Conservation (phyloP, 1,284 basidiomycete genomes). For the Apiotrichum mycotoxinovorans region DNA sequence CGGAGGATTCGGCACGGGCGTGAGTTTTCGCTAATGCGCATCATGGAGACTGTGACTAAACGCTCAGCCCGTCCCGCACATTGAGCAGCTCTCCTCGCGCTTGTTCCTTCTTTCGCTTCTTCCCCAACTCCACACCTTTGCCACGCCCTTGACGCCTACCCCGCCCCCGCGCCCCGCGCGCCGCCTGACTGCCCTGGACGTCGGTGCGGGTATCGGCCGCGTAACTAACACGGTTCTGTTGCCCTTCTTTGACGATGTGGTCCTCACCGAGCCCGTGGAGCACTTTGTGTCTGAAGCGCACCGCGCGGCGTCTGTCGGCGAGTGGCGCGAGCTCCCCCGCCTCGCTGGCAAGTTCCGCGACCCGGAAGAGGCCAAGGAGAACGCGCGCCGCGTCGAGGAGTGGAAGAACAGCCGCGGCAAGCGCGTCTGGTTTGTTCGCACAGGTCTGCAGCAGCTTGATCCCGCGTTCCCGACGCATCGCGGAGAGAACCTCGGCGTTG, state of each 20-base stretch:
- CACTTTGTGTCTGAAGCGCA: slow-evolving; percentile 71
- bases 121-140: slow-evolving; percentile 70
- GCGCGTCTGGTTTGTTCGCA: slow-evolving; percentile 75
- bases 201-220: slow-evolving; percentile 81
- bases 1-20: slow-evolving; percentile 51
- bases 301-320: slow-evolving; percentile 49
- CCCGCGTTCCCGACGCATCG: slow-evolving; percentile 54
- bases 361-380: slow-evolving; percentile 23
- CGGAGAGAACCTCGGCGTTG: slow-evolving; percentile 32
- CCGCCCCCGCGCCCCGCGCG: slow-evolving; percentile 30
- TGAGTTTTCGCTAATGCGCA: slow-evolving; percentile 20
- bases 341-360: slow-evolving; percentile 15
- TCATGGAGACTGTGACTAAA: not conserved
- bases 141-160: slow-evolving; percentile 59
- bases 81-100: slow-evolving; percentile 82
- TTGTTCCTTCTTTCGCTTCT: slow-evolving; percentile 75
- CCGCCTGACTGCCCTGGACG: slow-evolving; percentile 73
- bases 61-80: slow-evolving; percentile 70
- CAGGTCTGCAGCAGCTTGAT: slow-evolving; percentile 73
- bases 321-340: slow-evolving; percentile 61
- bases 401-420: slow-evolving; percentile 52
- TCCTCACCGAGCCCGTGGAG: slow-evolving; percentile 79
- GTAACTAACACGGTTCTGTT: slow-evolving; percentile 81
- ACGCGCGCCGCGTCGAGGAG: slow-evolving; percentile 16
- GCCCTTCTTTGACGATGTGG: slow-evolving; percentile 75